Base-by-base conservation (phyloP, 2,329 filamentous ascomycete species). In the Alternaria solani region DNA sequence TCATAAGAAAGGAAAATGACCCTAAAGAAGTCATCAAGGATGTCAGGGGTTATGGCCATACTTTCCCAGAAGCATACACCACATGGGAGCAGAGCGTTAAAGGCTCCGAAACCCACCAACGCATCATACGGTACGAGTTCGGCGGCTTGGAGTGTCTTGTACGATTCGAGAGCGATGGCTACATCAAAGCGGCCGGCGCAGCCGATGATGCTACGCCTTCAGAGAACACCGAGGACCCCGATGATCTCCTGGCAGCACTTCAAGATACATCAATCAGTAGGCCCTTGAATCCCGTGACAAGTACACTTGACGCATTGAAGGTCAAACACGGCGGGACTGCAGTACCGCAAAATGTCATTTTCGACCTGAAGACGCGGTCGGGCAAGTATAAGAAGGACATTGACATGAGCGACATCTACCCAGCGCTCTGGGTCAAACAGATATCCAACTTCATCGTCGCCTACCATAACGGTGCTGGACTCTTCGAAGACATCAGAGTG, bases 31-130 rank as follows among this genome's bases (percentile, higher is more conserved):
- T 81, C 0, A 87, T 91, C 5, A 65, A 77, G 0, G 81, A 81
- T n/a, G 77, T 91, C 0, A 66, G 67, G 16, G 90, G 89, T 0
- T 91, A 82, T 65, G 89, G 89, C 0, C 88, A 91, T 65, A 83
- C 86, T 0, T 92, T 92, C 64, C 87, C 87, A 0, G 87, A 91
- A 48, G 81, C 81, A 1, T 88, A 91, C 68, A 92, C 90, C 0
- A 86, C 81, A 0, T 91, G 89, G 88, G 84, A 85, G 9, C 11
- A 66, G 0, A 81, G 81, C 1, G 84, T 87, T 0, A 81, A 80
- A 46, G 80, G 81, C 0, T 91, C 88, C 0, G 77, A 76, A 1
- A 87, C 86, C 0, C 87, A 92, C 61, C 88, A 92, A 68, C 81
- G 89, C 2, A 69, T 91, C 7, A 67, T 91, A 1, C 75, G 77